phyloP scores from a whole-genome alignment of 441 rosid genomes.

The Breynia disticha region DNA sequence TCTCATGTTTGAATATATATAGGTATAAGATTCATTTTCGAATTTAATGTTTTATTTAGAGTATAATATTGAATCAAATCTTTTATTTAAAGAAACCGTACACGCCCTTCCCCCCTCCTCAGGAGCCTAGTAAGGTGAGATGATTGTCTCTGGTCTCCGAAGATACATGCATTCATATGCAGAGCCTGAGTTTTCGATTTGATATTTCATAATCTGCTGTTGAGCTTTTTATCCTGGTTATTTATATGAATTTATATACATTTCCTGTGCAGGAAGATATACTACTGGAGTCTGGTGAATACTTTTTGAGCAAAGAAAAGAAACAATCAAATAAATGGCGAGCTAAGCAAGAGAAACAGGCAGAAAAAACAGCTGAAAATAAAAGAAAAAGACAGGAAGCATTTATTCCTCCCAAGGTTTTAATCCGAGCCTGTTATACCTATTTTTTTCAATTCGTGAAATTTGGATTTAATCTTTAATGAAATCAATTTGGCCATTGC shows the following conservation, averaged over 20 bases:
- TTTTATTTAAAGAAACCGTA: constrained; percentile 44
- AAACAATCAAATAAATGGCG: constrained; percentile 67
- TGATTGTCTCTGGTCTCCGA: neutral
- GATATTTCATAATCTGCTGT: neutral
- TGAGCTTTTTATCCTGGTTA: neutral
- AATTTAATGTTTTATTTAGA: no score
- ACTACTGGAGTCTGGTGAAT: constrained; percentile 70
- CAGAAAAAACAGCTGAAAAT: constrained; percentile 73
- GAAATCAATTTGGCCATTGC: constrained; percentile 12
- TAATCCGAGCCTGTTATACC: constrained; percentile 5
- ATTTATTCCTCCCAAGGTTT: constrained; percentile 85
- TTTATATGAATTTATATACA: neutral
- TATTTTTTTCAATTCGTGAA: neutral
- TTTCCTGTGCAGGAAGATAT: constrained; percentile 47
- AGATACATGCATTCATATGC: neutral
- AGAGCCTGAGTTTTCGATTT: neutral
- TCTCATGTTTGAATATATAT: no score
- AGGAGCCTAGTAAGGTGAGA: constrained; percentile 72
- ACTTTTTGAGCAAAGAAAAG: constrained; percentile 53
- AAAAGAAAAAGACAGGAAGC: no score
- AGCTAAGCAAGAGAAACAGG: constrained; percentile 79
- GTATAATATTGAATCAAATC: no score
- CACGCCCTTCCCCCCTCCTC: constrained; percentile 81
- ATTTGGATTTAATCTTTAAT: no score
- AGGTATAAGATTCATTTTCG: no score